Percentiles rank a stretch among this genome's conserved stretches.
Conservation (phyloP, 805 yeast species). For the Candida tallmaniae region DNA sequence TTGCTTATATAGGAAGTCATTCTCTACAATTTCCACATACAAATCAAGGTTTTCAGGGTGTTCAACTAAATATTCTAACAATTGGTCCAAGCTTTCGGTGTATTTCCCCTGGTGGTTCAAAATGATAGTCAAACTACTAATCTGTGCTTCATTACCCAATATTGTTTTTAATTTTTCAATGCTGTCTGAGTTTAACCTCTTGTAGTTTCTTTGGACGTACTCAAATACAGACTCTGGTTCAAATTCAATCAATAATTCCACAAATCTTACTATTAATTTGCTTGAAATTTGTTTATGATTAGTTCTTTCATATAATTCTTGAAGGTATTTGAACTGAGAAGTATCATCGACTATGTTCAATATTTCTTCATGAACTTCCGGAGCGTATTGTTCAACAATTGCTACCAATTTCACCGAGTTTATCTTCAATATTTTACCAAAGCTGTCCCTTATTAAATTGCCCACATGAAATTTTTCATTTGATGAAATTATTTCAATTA, state of each 20-base stretch:
- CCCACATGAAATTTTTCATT: constrained; percentile 17
- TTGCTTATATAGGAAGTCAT: not conserved
- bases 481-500: constrained; percentile 23
- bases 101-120: constrained; percentile 17
- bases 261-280: constrained; percentile 14
- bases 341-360: constrained; percentile 21
- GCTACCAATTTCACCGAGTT: constrained; percentile 33
- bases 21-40: constrained; percentile 2
- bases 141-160: constrained; percentile 19
- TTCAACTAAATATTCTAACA: constrained; percentile 18
- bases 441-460: constrained; percentile 21
- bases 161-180: constrained; percentile 8
- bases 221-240: constrained; percentile 9
- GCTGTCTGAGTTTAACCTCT: constrained; percentile 3
- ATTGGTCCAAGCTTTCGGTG: constrained; percentile 25
- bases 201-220: constrained; percentile 11
- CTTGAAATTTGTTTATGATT: constrained; percentile 1
- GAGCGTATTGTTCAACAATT: constrained; percentile 32
- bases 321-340: constrained; percentile 25
- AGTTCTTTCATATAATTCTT: not conserved
- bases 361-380: constrained; percentile 35
- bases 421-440: constrained; percentile 17
- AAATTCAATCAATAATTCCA: constrained; percentile 19
- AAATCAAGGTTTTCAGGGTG: constrained; percentile 1
- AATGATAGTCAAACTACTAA: constrained; percentile 29